Evolutionary conservation across 768 basidiomycete genomes (phyloP).

Genomic region (Suillus brevipes): DNA sequence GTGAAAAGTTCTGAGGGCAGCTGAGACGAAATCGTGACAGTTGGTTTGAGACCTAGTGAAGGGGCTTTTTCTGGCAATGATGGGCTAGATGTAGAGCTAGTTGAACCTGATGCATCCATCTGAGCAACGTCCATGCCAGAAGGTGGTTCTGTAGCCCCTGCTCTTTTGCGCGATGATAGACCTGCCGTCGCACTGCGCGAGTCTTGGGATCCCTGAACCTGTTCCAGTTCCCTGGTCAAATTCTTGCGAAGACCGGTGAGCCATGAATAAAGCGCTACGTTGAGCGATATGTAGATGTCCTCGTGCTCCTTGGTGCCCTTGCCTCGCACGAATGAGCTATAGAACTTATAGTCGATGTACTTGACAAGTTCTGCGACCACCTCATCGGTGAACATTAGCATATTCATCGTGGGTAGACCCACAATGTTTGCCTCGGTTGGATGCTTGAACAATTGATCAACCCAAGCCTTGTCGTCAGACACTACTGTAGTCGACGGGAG

Average conservation of each 20-base stretch:
- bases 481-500: slow-evolving; percentile 39
- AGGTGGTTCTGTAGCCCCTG: slow-evolving; percentile 23
- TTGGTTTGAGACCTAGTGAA: background rate
- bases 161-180: slow-evolving; percentile 38
- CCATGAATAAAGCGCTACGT: slow-evolving; percentile 82
- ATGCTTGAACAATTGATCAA: slow-evolving; percentile 57
- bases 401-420: slow-evolving; percentile 78
- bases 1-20: background rate
- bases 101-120: background rate
- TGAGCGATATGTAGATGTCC: slow-evolving; percentile 84
- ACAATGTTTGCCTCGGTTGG: slow-evolving; percentile 74
- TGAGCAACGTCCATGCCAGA: background rate
- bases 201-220: slow-evolving; percentile 60
- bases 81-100: background rate
- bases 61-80: background rate
- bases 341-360: slow-evolving; percentile 65
- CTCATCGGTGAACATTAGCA: slow-evolving; percentile 79
- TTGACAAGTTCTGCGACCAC: slow-evolving; percentile 38
- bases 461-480: slow-evolving; percentile 54
- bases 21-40: background rate
- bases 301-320: slow-evolving; percentile 57
- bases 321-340: slow-evolving; percentile 63
- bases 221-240: slow-evolving; percentile 75
- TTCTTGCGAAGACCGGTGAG: slow-evolving; percentile 76
- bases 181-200: slow-evolving; percentile 43